A percentile compares a stretch with the other conserved stretches of the same genome.
phyloP scores from a whole-genome alignment of 495 filamentous ascomycete species.

The Tetracladium marchalianum region DNA sequence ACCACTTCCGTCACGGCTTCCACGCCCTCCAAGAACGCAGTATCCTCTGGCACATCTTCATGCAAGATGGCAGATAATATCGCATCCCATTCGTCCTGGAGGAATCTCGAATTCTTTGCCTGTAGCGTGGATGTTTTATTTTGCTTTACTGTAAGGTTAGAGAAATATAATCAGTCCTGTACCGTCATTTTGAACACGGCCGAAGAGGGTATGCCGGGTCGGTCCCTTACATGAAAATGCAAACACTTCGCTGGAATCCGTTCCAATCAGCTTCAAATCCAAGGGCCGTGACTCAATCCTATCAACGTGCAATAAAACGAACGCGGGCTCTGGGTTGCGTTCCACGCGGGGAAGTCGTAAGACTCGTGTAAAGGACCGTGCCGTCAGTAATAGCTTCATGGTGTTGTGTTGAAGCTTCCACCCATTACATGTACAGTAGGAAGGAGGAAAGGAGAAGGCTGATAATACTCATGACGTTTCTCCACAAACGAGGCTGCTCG shows the following conservation, averaged over 20 bases:
- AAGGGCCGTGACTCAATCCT: constrained; percentile 31
- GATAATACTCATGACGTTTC: no score
- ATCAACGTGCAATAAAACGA: constrained; percentile 48
- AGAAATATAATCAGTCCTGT: constrained; percentile 6
- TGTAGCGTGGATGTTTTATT: constrained; percentile 32
- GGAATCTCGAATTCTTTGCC: constrained; percentile 42
- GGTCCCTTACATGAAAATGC: constrained; percentile 38
- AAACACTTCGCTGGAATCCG: constrained; percentile 58
- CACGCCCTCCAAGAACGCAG: constrained; percentile 19
- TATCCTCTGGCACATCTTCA: constrained; percentile 10
- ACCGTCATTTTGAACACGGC: no score
- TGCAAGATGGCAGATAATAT: constrained; percentile 33
- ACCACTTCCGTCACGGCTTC: constrained; percentile 23
- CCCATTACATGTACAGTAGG: no score
- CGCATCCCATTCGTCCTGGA: constrained; percentile 45
- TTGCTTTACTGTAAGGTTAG: constrained; percentile 32
- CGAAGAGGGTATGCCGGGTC: neutral
- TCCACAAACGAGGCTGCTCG: no score
- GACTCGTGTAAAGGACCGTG: constrained; percentile 23
- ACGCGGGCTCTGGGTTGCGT: constrained; percentile 25
- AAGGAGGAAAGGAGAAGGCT: no score
- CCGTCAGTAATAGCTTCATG: no score
- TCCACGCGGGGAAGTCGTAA: constrained; percentile 47
- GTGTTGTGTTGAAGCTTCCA: no score
- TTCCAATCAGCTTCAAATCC: constrained; percentile 55